phyloP scores from a whole-genome alignment of 495 filamentous ascomycete genomes.

The Beverwykella pulmonaria region DNA sequence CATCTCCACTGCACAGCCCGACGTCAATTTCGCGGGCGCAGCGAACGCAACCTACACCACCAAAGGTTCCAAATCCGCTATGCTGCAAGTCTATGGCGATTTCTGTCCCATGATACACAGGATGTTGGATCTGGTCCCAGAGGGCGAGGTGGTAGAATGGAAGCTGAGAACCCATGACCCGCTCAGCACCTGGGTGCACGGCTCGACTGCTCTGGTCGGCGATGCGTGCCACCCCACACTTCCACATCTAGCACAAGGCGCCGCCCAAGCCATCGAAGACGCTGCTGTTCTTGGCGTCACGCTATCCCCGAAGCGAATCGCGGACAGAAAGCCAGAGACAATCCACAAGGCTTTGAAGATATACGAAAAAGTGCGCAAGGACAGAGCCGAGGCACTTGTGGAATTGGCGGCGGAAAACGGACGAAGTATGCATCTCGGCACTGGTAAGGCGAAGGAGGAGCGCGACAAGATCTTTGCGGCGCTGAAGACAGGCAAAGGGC shows the following conservation, averaged over 20 bases:
- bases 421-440: constrained; percentile 70
- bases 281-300: constrained; percentile 70
- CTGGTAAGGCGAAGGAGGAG: constrained; percentile 74
- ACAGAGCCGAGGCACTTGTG: constrained; percentile 68
- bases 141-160: constrained; percentile 82
- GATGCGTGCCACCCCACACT: constrained; percentile 80
- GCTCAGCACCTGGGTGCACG: constrained; percentile 70
- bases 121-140: constrained; percentile 76
- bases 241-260: constrained; percentile 77
- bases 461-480: constrained; percentile 71
- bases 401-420: constrained; percentile 70
- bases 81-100: constrained; percentile 68
- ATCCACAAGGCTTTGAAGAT: constrained; percentile 68
- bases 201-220: constrained; percentile 68
- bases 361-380: constrained; percentile 74
- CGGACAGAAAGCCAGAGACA: constrained; percentile 55
- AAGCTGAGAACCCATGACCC: constrained; percentile 71
- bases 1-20: constrained; percentile 73
- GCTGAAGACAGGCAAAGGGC: constrained; percentile 60
- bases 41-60: constrained; percentile 78
- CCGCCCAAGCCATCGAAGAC: constrained; percentile 84
- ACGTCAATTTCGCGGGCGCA: constrained; percentile 70
- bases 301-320: constrained; percentile 53
- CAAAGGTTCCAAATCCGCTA: constrained; percentile 65
- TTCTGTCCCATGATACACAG: constrained; percentile 73